Percentiles rank a stretch among this genome's conserved stretches.
These are phyloP conservation scores for Mycena rosella DNA, from an alignment of 768 basidiomycete species.

Conservation along the genomic window DNA sequence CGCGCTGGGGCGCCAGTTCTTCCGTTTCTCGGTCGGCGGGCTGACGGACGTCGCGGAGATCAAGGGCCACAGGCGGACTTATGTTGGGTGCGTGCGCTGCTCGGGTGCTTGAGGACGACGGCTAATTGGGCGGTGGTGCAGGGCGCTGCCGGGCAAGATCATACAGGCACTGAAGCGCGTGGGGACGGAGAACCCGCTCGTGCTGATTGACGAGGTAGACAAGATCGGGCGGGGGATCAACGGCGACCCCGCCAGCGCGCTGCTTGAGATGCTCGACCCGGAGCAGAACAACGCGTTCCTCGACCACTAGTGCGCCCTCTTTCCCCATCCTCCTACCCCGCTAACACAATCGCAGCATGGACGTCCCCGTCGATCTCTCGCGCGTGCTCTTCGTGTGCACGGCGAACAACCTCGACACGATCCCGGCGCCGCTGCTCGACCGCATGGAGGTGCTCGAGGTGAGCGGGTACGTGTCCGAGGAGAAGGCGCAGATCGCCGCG, in stretches of 20 bases:
- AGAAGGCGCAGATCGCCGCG: conserved; percentile 90
- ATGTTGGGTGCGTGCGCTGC: conserved; percentile 77
- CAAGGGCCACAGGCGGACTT: conserved; percentile 98
- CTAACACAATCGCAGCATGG: conserved; percentile 73
- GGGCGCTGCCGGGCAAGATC: conserved; percentile 94
- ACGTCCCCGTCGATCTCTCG: conserved; percentile 96
- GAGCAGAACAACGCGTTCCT: conserved; percentile 96
- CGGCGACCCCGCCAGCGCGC: conserved; percentile 91
- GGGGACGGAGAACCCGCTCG: conserved; percentile 93
- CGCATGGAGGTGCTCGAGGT: conserved; percentile 98
- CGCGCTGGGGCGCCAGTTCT: conserved; percentile 92
- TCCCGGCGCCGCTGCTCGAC: conserved; percentile 93
- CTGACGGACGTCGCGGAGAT: conserved; percentile 99
- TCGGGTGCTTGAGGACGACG: conserved; percentile 1
- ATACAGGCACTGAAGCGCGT: conserved; percentile 95
- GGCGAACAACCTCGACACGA: conserved; percentile 93
- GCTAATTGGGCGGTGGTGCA: conserved; percentile 42
- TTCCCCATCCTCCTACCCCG: conserved; percentile 12
- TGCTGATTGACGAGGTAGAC: conserved; percentile 96
- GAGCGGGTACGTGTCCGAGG: conserved; percentile 93
- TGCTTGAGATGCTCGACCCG: conserved; percentile 94
- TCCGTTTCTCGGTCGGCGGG: conserved; percentile 97
- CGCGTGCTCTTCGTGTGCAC: conserved; percentile 98
- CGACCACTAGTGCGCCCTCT: conserved; percentile 86
- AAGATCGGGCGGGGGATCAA: conserved; percentile 94